phyloP scores from a whole-genome alignment of 1,284 basidiomycete genomes.

The Ustilago shanxiensis region DNA sequence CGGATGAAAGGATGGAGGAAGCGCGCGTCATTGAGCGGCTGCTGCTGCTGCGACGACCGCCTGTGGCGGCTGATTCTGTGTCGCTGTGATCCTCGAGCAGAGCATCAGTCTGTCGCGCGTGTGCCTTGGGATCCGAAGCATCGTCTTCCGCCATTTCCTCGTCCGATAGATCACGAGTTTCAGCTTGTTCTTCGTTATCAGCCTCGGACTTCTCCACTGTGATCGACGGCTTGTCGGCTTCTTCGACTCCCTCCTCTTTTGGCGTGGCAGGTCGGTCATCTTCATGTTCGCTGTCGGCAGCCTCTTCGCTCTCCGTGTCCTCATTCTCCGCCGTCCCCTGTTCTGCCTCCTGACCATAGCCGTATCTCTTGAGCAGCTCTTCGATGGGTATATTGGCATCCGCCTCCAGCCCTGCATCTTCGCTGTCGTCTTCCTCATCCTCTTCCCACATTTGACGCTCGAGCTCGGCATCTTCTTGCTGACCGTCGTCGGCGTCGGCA shows the following conservation, averaged over 20 bases:
- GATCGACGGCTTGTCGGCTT: background rate
- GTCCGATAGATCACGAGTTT: constrained; percentile 17
- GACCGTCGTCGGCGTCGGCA: constrained; percentile 36
- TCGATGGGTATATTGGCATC: constrained; percentile 75
- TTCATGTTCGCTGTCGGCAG: constrained; percentile 8
- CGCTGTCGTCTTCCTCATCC: constrained; percentile 71
- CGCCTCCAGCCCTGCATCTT: constrained; percentile 73
- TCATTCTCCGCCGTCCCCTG: constrained; percentile 25
- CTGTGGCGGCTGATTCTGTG: constrained; percentile 39
- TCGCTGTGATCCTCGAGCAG: constrained; percentile 33
- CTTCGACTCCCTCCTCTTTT: background rate
- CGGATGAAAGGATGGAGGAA: constrained; percentile 71
- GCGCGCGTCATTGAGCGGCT: constrained; percentile 49
- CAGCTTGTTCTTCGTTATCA: constrained; percentile 8
- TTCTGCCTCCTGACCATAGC: constrained; percentile 56
- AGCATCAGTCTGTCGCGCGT: constrained; percentile 64
- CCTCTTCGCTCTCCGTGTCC: constrained; percentile 22
- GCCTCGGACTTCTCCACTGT: constrained; percentile 16
- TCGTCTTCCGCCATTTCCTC: constrained; percentile 42
- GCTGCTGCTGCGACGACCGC: constrained; percentile 30
- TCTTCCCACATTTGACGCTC: constrained; percentile 67
- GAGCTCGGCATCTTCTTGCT: constrained; percentile 67
- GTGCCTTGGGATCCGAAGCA: constrained; percentile 17
- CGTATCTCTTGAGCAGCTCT: constrained; percentile 74
- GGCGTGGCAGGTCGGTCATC: constrained; percentile 11